These are phyloP conservation scores for Purshia tridentata DNA, from an alignment of 306 rosid species.

Conservation along the genomic window DNA sequence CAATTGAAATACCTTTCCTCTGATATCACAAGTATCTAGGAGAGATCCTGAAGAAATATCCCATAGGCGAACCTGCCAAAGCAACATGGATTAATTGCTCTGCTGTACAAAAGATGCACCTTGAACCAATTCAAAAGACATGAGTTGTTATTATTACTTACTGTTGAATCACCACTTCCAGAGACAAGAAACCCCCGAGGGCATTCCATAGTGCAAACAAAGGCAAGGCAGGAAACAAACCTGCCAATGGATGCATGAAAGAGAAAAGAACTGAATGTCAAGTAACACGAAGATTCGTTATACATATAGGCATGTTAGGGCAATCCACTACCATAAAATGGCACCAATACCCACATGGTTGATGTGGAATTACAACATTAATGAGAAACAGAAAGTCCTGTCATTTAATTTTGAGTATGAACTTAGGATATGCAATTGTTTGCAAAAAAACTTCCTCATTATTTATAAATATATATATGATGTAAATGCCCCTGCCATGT, in stretches of 20 bases:
- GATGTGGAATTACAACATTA: not conserved
- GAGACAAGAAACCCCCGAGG: constrained; percentile 70
- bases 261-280: constrained; percentile 12
- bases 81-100: constrained; percentile 13
- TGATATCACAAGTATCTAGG: constrained; percentile 72
- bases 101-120: constrained; percentile 19
- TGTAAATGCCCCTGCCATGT: too few relatives aligned
- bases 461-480: too few relatives aligned
- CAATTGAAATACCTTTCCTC: constrained; percentile 51
- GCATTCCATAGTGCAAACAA: constrained; percentile 52
- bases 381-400: not conserved
- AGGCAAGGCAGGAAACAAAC: constrained; percentile 80
- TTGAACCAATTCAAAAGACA: constrained; percentile 18
- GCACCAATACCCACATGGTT: not conserved
- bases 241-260: constrained; percentile 39
- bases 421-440: not conserved
- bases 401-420: not conserved
- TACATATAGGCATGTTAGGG: not conserved
- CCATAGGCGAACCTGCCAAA: constrained; percentile 83
- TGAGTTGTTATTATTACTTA: constrained; percentile 35
- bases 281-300: not conserved
- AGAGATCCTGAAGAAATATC: constrained; percentile 69
- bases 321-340: not conserved
- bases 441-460: not conserved
- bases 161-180: constrained; percentile 94